Percentiles rank a stretch among this genome's conserved stretches.
phyloP scores from a whole-genome alignment of 73 alveolate species.

The Blepharisma stoltei region DNA sequence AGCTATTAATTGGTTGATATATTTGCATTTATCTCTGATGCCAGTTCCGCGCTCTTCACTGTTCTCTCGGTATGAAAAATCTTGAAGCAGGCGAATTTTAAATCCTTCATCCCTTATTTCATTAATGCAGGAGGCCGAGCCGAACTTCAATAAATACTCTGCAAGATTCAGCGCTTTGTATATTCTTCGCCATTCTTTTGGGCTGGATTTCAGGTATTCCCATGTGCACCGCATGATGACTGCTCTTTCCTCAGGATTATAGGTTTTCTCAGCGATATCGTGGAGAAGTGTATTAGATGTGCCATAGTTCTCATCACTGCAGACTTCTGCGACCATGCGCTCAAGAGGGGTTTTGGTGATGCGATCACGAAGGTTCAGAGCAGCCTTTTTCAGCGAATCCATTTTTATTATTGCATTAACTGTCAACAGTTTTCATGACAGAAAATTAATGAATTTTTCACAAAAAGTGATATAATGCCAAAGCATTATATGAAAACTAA shows the following conservation, averaged over 20 bases:
- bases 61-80: constrained; percentile 47
- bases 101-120: constrained; percentile 53
- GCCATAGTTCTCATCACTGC: constrained; percentile 63
- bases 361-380: background rate
- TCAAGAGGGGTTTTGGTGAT: constrained; percentile 34
- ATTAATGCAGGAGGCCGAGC: constrained; percentile 48
- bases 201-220: constrained; percentile 44
- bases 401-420: background rate
- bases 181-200: constrained; percentile 67
- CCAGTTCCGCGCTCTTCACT: constrained; percentile 53
- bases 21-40: constrained; percentile 30
- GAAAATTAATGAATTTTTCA: too few species aligned
- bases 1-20: background rate
- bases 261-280: constrained; percentile 54
- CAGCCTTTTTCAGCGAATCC: constrained; percentile 22
- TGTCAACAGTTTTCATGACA: too few species aligned
- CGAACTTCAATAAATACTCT: constrained; percentile 58
- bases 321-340: constrained; percentile 52
- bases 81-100: constrained; percentile 47
- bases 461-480: too few species aligned
- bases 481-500: too few species aligned
- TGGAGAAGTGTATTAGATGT: constrained; percentile 55
- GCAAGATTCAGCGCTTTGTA: constrained; percentile 53
- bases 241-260: constrained; percentile 41
- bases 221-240: constrained; percentile 56